Evolutionary conservation across 2,329 filamentous ascomycete species (phyloP).

Genomic region (Cadophora malorum): DNA sequence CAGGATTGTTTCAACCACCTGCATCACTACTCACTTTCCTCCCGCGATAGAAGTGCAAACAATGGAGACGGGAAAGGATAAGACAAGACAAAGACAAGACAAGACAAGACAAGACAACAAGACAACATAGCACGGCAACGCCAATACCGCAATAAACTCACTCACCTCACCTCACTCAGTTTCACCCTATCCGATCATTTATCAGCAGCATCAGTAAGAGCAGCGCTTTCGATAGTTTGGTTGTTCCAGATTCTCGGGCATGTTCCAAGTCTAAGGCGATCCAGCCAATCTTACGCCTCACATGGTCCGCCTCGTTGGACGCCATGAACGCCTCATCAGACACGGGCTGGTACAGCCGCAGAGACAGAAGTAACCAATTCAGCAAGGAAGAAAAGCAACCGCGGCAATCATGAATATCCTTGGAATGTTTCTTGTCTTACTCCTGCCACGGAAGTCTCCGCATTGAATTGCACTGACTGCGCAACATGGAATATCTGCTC

Average conservation of each 20-base stretch:
- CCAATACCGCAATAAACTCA: background rate
- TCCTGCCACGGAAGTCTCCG: constrained; percentile 2
- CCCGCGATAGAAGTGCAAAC: constrained; percentile 6
- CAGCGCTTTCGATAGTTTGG: constrained; percentile 1
- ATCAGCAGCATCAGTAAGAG: background rate
- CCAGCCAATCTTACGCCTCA: constrained; percentile 3
- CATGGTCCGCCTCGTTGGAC: background rate
- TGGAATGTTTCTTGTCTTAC: background rate
- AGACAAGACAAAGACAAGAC: background rate
- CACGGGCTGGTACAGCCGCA: background rate
- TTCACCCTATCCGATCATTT: background rate
- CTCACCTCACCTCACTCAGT: background rate
- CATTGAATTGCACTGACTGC: constrained; percentile 3
- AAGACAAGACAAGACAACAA: background rate
- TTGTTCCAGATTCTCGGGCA: background rate
- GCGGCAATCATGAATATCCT: background rate
- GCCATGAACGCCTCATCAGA: constrained; percentile 7
- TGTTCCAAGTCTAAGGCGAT: background rate
- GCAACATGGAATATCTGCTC: background rate
- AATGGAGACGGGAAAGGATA: background rate
- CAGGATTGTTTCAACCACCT: background rate
- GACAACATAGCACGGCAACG: background rate
- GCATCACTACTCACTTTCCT: background rate
- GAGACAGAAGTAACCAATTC: background rate
- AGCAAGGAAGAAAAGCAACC: background rate